Conservation (phyloP, 2,329 filamentous ascomycete species). For the Aspergillus ustus region DNA sequence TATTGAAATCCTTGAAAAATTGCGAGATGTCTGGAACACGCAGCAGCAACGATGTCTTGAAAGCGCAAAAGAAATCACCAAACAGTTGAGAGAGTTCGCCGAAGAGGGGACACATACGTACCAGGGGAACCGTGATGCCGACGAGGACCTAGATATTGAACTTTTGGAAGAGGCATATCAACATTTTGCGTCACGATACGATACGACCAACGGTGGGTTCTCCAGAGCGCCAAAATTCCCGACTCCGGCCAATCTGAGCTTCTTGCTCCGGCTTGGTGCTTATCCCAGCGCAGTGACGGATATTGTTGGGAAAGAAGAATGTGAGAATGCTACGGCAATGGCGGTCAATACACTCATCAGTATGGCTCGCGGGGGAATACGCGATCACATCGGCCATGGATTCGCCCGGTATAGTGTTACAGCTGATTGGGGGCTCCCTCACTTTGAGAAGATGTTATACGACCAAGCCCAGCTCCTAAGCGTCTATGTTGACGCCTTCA, state of each 20-base stretch:
- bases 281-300: slow-evolving; percentile 76
- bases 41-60: slow-evolving; percentile 82
- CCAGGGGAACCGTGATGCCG: slow-evolving; percentile 50
- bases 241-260: slow-evolving; percentile 81
- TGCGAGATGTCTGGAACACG: slow-evolving; percentile 74
- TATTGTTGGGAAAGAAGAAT: slow-evolving; percentile 84
- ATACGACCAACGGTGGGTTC: slow-evolving; percentile 79
- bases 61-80: slow-evolving; percentile 80
- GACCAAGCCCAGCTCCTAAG: slow-evolving; percentile 87
- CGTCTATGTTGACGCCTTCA: slow-evolving; percentile 85
- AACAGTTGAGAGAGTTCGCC: slow-evolving; percentile 82
- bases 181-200: slow-evolving; percentile 80
- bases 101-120: slow-evolving; percentile 74
- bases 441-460: slow-evolving; percentile 96
- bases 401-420: slow-evolving; percentile 89
- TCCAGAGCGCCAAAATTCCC: slow-evolving; percentile 82
- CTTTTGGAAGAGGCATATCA: slow-evolving; percentile 87
- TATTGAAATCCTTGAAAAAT: slow-evolving; percentile 78
- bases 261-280: slow-evolving; percentile 74
- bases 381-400: slow-evolving; percentile 77
- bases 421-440: slow-evolving; percentile 87
- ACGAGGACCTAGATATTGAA: slow-evolving; percentile 82
- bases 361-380: slow-evolving; percentile 74
- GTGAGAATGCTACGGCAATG: slow-evolving; percentile 74
- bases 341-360: slow-evolving; percentile 77